phyloP scores from a whole-genome alignment of 805 yeast species.

The Cyberlindnera sargentensis region DNA sequence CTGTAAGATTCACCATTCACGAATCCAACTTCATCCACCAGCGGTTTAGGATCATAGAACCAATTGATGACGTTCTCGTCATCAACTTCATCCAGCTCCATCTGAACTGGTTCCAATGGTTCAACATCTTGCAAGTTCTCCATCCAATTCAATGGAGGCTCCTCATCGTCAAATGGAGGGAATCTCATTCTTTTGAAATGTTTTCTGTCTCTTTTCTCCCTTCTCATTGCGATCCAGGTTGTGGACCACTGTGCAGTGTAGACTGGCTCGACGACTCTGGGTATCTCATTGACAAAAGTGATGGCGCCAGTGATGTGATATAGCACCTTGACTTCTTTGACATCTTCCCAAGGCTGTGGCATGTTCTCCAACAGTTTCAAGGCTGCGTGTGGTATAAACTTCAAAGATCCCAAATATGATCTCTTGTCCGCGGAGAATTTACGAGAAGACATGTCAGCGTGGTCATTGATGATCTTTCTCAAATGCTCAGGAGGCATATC shows the following conservation, averaged over 20 bases:
- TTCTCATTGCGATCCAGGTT: constrained; percentile 86
- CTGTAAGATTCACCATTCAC: constrained; percentile 77
- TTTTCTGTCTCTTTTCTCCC: constrained; percentile 84
- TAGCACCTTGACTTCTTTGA: constrained; percentile 77
- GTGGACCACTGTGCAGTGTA: constrained; percentile 95
- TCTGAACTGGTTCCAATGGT: constrained; percentile 61
- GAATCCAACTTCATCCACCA: constrained; percentile 44
- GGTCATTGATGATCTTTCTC: constrained; percentile 74
- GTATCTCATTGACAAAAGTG: constrained; percentile 88
- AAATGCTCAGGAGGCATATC: constrained; percentile 94
- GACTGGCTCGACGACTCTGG: constrained; percentile 87
- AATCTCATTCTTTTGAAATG: constrained; percentile 89
- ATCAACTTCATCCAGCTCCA: constrained; percentile 58
- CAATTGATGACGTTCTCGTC: constrained; percentile 61
- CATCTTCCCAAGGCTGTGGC: constrained; percentile 98
- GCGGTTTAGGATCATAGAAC: constrained; percentile 75
- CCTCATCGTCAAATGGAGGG: constrained; percentile 97
- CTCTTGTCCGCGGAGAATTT: constrained; percentile 79
- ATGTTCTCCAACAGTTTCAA: constrained; percentile 84
- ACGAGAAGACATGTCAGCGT: constrained; percentile 77
- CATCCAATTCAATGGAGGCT: constrained; percentile 81
- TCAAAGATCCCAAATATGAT: constrained; percentile 83
- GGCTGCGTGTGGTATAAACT: constrained; percentile 94
- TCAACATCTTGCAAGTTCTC: constrained; percentile 71
- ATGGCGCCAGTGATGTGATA: constrained; percentile 93